phyloP scores from a whole-genome alignment of 225 moss, liverwort and hornwort species.

The Sphagnum tenellum region DNA sequence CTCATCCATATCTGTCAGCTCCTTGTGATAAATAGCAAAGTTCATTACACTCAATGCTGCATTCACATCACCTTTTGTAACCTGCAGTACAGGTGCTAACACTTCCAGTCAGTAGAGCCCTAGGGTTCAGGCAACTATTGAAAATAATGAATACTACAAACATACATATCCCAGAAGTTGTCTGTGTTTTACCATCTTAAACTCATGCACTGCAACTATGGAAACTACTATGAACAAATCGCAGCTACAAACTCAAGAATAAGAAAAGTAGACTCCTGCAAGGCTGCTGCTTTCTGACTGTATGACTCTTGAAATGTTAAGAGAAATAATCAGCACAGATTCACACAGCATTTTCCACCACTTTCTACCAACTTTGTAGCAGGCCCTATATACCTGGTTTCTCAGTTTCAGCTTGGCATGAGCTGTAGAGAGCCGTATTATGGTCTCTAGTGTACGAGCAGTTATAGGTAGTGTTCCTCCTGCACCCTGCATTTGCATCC shows the following conservation, averaged over 20 bases:
- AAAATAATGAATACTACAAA: not conserved
- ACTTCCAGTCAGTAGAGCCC: not conserved
- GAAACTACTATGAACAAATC: too few relatives aligned
- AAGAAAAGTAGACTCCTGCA: not conserved
- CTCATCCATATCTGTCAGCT: constrained; percentile 79
- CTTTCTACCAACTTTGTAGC: not conserved
- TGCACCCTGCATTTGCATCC: constrained; percentile 29
- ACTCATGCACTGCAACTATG: too few relatives aligned
- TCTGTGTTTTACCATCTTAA: too few relatives aligned
- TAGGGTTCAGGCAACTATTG: not conserved
- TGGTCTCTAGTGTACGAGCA: constrained; percentile 75
- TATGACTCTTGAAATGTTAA: too few relatives aligned
- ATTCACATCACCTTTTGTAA: constrained; percentile 63
- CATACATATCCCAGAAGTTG: not conserved
- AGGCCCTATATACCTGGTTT: constrained; percentile 35
- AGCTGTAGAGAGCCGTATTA: constrained; percentile 78
- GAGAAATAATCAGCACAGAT: too few relatives aligned
- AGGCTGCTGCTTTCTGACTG: not conserved
- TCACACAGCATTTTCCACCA: not conserved
- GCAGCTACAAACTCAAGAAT: too few relatives aligned
- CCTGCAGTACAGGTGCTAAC: constrained; percentile 10
- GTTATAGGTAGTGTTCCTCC: constrained; percentile 79
- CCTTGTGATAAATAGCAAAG: constrained; percentile 89
- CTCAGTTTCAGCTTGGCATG: constrained; percentile 79
- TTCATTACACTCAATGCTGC: constrained; percentile 90